Evolutionary conservation across 75 land plant species (phyloP).

Genomic region (Cryptomeria japonica): DNA sequence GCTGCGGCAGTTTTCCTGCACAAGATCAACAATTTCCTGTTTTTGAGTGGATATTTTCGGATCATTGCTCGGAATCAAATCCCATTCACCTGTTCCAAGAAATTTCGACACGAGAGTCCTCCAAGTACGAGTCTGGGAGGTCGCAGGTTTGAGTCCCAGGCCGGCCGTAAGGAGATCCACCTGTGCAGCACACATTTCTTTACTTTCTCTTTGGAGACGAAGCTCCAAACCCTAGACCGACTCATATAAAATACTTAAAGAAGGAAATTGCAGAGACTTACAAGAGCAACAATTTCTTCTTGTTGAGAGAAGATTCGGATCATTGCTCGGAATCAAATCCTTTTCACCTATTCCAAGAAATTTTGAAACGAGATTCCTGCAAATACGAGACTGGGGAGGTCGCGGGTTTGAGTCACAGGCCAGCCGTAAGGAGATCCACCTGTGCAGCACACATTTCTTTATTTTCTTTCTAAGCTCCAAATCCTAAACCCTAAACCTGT

Average conservation of each 20-base stretch:
- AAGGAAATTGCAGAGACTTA: no score
- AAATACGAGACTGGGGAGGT: background rate
- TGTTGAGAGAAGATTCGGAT: slow-evolving; percentile 24
- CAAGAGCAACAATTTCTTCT: background rate
- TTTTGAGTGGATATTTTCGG: slow-evolving; percentile 23
- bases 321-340: no score
- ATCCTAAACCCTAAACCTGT: no score
- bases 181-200: background rate
- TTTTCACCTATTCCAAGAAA: background rate
- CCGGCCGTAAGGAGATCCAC: background rate
- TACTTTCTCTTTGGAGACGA: no score
- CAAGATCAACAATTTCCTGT: background rate
- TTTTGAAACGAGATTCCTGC: background rate
- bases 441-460: background rate
- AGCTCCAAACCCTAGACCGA: no score
- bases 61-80: no score
- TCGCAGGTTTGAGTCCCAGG: background rate
- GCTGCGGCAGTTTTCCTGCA: slow-evolving; percentile 1
- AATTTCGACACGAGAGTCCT: background rate
- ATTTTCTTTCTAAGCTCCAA: no score
- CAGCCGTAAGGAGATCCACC: background rate
- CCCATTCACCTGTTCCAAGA: background rate
- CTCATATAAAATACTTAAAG: no score
- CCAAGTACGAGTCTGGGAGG: background rate
- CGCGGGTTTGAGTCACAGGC: background rate